Conservation (phyloP, 495 filamentous ascomycete species). For the Aspergillus kassunensis region DNA sequence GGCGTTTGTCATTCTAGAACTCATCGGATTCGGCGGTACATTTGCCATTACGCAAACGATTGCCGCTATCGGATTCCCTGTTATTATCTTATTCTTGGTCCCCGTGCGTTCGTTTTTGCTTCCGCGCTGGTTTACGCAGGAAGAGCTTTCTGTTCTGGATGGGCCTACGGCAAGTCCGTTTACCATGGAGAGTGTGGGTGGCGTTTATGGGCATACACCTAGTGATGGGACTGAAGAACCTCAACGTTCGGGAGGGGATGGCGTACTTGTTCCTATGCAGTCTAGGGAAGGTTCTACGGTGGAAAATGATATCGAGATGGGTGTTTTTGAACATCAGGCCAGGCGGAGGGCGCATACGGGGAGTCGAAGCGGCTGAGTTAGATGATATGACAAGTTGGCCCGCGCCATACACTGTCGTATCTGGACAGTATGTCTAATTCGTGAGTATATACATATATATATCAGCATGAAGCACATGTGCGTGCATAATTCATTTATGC, state of each 20-base stretch:
- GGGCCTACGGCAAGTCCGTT: conserved; percentile 77
- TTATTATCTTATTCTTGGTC: conserved; percentile 79
- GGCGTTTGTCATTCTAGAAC: conserved; percentile 71
- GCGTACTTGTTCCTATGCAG: conserved; percentile 17
- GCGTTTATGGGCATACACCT: conserved; percentile 50
- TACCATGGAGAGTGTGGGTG: conserved; percentile 81
- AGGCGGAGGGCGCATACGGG: conserved; percentile 27
- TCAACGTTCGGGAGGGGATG: conserved; percentile 9
- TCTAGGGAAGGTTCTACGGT: conserved; percentile 20
- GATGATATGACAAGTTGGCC: no score
- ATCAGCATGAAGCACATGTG: no score
- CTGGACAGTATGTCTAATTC: no score
- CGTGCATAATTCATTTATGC: no score
- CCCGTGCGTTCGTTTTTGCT: conserved; percentile 71
- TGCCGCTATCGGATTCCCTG: conserved; percentile 88
- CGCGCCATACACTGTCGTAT: no score
- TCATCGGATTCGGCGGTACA: conserved; percentile 76
- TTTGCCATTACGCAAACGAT: conserved; percentile 97
- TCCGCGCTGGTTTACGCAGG: conserved; percentile 60
- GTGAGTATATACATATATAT: no score
- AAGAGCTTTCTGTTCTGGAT: conserved; percentile 72
- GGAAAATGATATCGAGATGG: conserved; percentile 41
- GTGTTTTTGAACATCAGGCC: conserved; percentile 31
- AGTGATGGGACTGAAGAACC: conserved; percentile 22
- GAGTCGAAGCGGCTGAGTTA: conserved; percentile 14